Percentiles rank a stretch among this genome's conserved stretches.
These are phyloP conservation scores for Lasiodiplodia sp. DNA, from an alignment of 2,329 filamentous ascomycete genomes.

Conservation along the genomic window DNA sequence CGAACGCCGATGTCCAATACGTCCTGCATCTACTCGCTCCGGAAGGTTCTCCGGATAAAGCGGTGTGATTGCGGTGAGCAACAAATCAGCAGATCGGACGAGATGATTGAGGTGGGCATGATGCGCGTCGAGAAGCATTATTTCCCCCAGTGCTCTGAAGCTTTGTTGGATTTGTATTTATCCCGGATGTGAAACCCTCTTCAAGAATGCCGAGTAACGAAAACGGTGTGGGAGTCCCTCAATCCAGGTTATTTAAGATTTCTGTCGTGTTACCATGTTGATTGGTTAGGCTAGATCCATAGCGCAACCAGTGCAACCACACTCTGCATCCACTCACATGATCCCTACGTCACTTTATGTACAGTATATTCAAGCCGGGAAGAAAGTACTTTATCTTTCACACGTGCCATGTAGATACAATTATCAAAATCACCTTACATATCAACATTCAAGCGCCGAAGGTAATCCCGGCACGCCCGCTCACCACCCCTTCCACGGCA, in stretches of 20 bases:
- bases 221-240: not conserved
- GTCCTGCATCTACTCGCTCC: not conserved
- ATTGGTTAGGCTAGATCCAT: not conserved
- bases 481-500: conserved; percentile 30
- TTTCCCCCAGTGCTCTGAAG: not conserved
- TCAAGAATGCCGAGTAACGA: not conserved
- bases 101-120: not conserved
- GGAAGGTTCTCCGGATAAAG: not conserved
- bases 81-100: not conserved
- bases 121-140: not conserved
- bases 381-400: not conserved
- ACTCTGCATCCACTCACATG: not conserved
- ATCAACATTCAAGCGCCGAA: too few relatives aligned
- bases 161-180: not conserved
- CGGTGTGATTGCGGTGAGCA: not conserved
- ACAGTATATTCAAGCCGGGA: not conserved
- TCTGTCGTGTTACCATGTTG: not conserved
- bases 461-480: not conserved
- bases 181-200: not conserved
- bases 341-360: not conserved
- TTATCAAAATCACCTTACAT: too few relatives aligned
- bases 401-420: too few relatives aligned
- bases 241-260: not conserved
- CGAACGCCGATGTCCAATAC: not conserved
- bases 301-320: not conserved